Evolutionary conservation across 805 yeast genomes (phyloP).

Genomic region (Kodamaea nitidulidarum): DNA sequence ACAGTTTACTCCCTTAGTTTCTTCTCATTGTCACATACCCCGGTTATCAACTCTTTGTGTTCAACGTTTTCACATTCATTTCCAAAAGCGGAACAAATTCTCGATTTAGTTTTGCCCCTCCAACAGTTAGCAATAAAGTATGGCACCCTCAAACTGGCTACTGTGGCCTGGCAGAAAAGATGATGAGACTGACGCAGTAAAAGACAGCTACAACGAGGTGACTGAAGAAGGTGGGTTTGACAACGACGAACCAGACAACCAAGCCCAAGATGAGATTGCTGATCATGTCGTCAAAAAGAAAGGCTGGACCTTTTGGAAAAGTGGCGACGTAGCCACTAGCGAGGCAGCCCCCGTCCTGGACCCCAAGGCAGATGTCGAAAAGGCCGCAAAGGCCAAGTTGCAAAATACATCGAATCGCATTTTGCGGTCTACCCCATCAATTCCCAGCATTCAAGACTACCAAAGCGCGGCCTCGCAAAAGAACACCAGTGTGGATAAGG

Average conservation of each 20-base stretch:
- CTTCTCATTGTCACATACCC: too few relatives aligned
- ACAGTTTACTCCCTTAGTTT: too few relatives aligned
- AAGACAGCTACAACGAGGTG: constrained; percentile 4
- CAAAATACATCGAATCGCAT: constrained; percentile 24
- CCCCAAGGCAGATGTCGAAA: constrained; percentile 1
- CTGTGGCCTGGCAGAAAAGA: constrained; percentile 15
- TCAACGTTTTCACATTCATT: constrained; percentile 2
- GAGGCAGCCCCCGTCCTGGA: neutral
- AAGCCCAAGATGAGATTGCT: constrained; percentile 27
- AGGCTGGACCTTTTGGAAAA: constrained; percentile 38
- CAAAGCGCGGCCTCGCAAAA: constrained; percentile 4
- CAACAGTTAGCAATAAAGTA: constrained; percentile 7
- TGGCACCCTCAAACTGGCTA: constrained; percentile 26
- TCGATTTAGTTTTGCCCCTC: constrained; percentile 3
- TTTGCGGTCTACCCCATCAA: constrained; percentile 27
- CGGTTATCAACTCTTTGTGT: neutral
- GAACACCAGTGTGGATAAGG: constrained; percentile 7
- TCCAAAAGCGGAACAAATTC: neutral
- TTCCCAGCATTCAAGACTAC: constrained; percentile 13
- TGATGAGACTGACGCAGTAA: constrained; percentile 8
- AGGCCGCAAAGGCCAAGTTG: constrained; percentile 9
- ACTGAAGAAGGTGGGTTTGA: constrained; percentile 10
- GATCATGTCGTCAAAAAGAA: constrained; percentile 28
- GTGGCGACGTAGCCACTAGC: constrained; percentile 2
- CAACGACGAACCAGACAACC: constrained; percentile 15